Percentiles rank a stretch among this genome's conserved stretches.
Conservation (phyloP, 1,284 basidiomycete genomes). For the Pholiota adiposa region DNA sequence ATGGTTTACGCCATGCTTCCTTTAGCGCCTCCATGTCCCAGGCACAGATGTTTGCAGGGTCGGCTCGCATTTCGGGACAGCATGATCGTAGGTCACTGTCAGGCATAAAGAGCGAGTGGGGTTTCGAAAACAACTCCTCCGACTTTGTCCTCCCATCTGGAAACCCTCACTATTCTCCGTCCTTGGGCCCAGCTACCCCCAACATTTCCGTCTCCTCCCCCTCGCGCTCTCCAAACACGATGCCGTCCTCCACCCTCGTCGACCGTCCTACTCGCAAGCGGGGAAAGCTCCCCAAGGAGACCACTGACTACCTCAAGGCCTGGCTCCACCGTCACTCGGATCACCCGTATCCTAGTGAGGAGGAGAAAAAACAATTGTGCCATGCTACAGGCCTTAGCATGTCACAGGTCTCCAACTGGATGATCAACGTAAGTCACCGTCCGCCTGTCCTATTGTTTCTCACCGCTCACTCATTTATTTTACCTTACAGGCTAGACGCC, state of each 20-base stretch:
- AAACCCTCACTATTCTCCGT: conserved; percentile 42
- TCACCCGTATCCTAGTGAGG: conserved; percentile 89
- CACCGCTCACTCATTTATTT: conserved; percentile 11
- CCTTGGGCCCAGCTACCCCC: conserved; percentile 44
- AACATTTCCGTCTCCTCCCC: conserved; percentile 47
- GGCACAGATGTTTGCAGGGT: conserved; percentile 63
- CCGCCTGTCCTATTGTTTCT: conserved; percentile 20
- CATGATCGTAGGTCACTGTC: conserved; percentile 61
- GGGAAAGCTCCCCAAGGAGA: conserved; percentile 88
- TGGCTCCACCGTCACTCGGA: conserved; percentile 89
- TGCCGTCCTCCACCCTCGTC: conserved; percentile 60
- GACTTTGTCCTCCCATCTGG: conserved; percentile 46
- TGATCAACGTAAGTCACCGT: conserved; percentile 76
- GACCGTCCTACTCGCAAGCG: conserved; percentile 79
- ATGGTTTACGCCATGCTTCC: conserved; percentile 64
- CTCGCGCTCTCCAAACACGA: conserved; percentile 55
- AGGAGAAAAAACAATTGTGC: conserved; percentile 90
- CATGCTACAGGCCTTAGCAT: conserved; percentile 85
- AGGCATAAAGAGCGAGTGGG: conserved; percentile 56
- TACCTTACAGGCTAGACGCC: conserved; percentile 66
- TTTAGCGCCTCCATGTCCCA: conserved; percentile 58
- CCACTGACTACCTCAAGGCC: conserved; percentile 88
- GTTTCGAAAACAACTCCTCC: conserved; percentile 39
- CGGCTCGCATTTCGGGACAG: conserved; percentile 72
- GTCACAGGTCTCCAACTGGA: conserved; percentile 90